Evolutionary conservation across 148 eudicot genomes (phyloP), one percentile per base, ranked within the genome.

Genomic region (Camellia lanceoleosa): DNA sequence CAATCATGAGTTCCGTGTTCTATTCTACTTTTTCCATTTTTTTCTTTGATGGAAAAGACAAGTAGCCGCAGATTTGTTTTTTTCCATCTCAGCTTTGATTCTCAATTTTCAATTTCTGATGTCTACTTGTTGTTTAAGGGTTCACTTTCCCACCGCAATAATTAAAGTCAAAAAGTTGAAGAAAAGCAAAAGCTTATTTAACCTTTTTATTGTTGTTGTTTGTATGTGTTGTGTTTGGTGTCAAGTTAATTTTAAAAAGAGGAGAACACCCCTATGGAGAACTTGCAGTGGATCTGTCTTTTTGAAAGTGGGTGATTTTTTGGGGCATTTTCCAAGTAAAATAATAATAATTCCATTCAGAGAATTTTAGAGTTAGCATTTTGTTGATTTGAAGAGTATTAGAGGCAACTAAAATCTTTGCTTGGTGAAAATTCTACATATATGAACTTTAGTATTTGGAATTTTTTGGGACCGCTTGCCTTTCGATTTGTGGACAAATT

Each of bases 91-190:
- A 59, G 67, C 71, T 75, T 49, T 58, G 46, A 47, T 79, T 73
- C 41, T 56, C 56, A 14, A 61, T 11, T 77, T 38, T 46, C 68
- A 15, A 41, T 52, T 60, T 58, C 62, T 58, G 63, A 79, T 82
- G 80, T 62, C 84, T 82, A 84, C 80, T 87, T 79, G 70, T 16
- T 63, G 76, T 72, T 78, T 75, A 68, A 71, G 76, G 82, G 83
- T 77, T 85, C 83, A 81, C 86, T 85, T 83, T 85, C 56, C 42
- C 42, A 86, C 79, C 73, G 70, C 84, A 86, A 85, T 84, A 30
- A 18, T 60, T 71, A 76, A 78, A 75, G 70, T 54, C 9, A 38
- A 69, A 77, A 82, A 61, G 68, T 74, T 63, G 64, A 65, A 30
- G 38, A 72, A 80, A 52, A 55, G 58, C 11, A 11, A 55, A 55